These are phyloP conservation scores for Wickerhamomyces silvicola DNA, from an alignment of 805 yeast species.

Conservation along the genomic window DNA sequence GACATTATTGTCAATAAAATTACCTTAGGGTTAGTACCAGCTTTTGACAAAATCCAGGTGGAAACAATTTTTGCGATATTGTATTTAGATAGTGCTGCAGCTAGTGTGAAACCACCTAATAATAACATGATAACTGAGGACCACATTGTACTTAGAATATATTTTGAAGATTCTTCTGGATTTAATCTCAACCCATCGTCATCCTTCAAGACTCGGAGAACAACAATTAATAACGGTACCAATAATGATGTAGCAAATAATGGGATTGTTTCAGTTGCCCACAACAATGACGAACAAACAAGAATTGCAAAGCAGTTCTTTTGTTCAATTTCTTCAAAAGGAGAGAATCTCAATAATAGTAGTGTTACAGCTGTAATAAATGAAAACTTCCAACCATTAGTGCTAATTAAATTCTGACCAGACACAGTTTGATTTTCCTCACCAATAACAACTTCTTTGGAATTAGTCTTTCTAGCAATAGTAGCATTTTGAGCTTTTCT, in stretches of 20 bases:
- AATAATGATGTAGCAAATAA: constrained; percentile 81
- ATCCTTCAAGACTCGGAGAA: constrained; percentile 61
- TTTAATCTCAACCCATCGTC: constrained; percentile 52
- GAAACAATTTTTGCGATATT: constrained; percentile 83
- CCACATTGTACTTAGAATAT: constrained; percentile 88
- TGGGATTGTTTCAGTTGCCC: constrained; percentile 97
- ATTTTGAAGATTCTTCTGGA: constrained; percentile 60
- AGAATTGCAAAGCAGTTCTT: constrained; percentile 82
- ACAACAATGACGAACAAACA: constrained; percentile 72
- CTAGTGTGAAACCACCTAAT: constrained; percentile 90
- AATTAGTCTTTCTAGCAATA: constrained; percentile 25
- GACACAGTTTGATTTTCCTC: constrained; percentile 22
- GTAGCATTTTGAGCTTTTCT: constrained; percentile 76
- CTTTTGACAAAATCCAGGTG: constrained; percentile 70
- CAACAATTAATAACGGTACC: constrained; percentile 75
- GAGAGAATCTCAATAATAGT: constrained; percentile 38
- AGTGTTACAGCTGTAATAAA: constrained; percentile 44
- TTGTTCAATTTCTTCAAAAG: constrained; percentile 51
- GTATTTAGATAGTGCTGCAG: constrained; percentile 90
- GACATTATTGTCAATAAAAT: constrained; percentile 77
- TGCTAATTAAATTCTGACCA: constrained; percentile 20
- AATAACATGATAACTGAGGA: constrained; percentile 84
- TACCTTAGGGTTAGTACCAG: constrained; percentile 80
- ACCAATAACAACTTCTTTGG: constrained; percentile 19
- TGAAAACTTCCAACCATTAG: constrained; percentile 36